These are phyloP conservation scores for Cinnamomum micranthum DNA, from an alignment of 164 flowering plant species.

Conservation along the genomic window DNA sequence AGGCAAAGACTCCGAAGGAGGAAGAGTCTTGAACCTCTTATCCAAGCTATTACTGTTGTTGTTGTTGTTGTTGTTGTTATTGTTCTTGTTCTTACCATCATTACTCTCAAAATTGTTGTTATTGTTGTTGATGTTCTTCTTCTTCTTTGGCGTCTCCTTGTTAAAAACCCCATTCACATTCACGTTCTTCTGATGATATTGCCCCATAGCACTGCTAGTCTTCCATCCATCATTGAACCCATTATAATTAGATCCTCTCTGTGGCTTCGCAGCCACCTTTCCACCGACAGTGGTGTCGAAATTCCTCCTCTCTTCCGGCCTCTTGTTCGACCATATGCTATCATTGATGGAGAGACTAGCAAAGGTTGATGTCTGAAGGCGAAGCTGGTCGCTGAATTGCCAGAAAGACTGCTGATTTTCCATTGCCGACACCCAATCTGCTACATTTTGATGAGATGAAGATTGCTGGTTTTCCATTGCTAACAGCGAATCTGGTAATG, in stretches of 20 bases:
- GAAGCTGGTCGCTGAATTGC: conserved; percentile 87
- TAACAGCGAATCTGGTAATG: not conserved
- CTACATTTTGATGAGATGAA: no score
- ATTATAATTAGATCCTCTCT: conserved; percentile 23
- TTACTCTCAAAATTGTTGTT: conserved; percentile 12
- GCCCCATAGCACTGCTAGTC: conserved; percentile 1
- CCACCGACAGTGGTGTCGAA: conserved; percentile 62
- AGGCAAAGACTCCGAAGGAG: conserved; percentile 80
- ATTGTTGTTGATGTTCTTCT: conserved; percentile 14
- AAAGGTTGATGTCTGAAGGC: conserved; percentile 45
- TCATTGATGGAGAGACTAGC: conserved; percentile 68
- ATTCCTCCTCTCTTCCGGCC: conserved; percentile 52
- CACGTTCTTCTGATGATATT: conserved; percentile 8
- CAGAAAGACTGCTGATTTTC: conserved; percentile 70
- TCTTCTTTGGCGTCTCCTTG: conserved; percentile 32
- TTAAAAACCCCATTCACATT: conserved; percentile 41
- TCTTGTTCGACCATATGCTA: conserved; percentile 62
- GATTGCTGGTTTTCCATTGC: not conserved
- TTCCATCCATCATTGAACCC: conserved; percentile 52
- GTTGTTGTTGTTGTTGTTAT: conserved; percentile 26
- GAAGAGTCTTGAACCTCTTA: conserved; percentile 92
- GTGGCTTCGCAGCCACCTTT: conserved; percentile 14
- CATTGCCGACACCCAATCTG: conserved; percentile 25
- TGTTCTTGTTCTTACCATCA: conserved; percentile 15
- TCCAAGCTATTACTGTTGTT: conserved; percentile 40